Percentiles rank a stretch among this genome's conserved stretches.
Evolutionary conservation across 2,329 filamentous ascomycete species (phyloP).

Genomic region (Colletotrichum brevisporum): DNA sequence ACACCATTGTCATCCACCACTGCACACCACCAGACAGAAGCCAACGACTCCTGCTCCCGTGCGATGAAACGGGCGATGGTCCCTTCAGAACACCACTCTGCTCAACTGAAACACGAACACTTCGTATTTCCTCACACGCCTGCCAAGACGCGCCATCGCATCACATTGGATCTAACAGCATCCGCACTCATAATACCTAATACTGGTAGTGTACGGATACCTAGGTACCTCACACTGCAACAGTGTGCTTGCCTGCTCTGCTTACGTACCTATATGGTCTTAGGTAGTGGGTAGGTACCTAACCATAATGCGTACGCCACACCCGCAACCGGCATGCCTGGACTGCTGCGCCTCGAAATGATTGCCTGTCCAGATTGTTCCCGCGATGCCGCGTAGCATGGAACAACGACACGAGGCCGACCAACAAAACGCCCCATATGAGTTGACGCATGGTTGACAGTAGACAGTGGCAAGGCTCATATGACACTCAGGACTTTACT

Average conservation of each 20-base stretch:
- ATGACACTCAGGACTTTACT: too few species aligned
- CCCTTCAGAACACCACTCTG: constrained; percentile 2
- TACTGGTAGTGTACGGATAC: not conserved
- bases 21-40: too few species aligned
- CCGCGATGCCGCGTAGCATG: too few species aligned
- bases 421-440: too few species aligned
- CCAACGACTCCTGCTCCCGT: not conserved
- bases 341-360: not conserved
- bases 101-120: constrained; percentile 34
- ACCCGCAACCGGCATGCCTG: constrained; percentile 25
- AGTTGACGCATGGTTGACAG: too few species aligned
- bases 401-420: not conserved
- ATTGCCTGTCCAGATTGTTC: not conserved
- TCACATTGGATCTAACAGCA: constrained; percentile 24
- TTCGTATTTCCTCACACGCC: constrained; percentile 31
- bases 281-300: not conserved
- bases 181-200: not conserved
- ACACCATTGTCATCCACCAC: not conserved
- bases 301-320: constrained; percentile 16
- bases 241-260: not conserved
- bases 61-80: constrained; percentile 28
- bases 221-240: too few species aligned
- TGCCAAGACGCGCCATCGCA: constrained; percentile 35
- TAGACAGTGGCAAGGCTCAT: too few species aligned
- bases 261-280: not conserved